Evolutionary conservation across 352 stramenopile species (phyloP), one percentile per base, ranked within the genome.

Genomic region (Phytopythium litorale): DNA sequence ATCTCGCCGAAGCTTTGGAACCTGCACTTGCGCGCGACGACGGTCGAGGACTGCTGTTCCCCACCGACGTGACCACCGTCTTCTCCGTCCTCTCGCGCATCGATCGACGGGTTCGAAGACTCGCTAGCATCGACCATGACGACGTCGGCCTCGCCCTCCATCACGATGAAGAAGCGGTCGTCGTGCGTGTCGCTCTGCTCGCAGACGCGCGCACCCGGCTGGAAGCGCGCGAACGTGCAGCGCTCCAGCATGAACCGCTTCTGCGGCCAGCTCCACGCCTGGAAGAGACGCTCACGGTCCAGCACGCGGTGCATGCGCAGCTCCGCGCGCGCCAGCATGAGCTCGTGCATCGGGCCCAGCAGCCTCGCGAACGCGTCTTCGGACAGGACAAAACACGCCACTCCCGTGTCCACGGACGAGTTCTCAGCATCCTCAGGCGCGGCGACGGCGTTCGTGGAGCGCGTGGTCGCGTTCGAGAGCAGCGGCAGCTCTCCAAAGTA

Each of bases 1-100:
- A 94, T 94, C 49, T 94, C 84, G 2, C 82, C 84, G 62, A 94
- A 92, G 35, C 84, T 76, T 63, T 92, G 72, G 38, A 81, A 91
- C 46, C 81, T 45, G 13, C 72, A 73, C 63, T 90, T 91, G 33
- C 75, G 75, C 8, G 75, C 78, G 5, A 88, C 67, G 19, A 76
- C 60, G 3, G 76, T 79, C n/a, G 60, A 12, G 63, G 56, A 32
- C 12, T 11, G 6, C 37, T 43, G 21, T 25, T 1, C 37, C 33
- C 37, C 38, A 53, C 40, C 43, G 5, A 50, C 35, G 7, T 13
- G 15, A 3, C 48, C 25, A 15, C 33, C 25, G 16, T 7, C 48
- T 7, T 7, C 28, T 21, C 51, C 56, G 45, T 56, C 28, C 9
- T 35, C 37, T 46, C 37, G 25, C 0, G 12, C 3, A 16, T 11